Evolutionary conservation across 208 protist genomes (phyloP).

Genomic region (Trypanosoma boissoni): DNA sequence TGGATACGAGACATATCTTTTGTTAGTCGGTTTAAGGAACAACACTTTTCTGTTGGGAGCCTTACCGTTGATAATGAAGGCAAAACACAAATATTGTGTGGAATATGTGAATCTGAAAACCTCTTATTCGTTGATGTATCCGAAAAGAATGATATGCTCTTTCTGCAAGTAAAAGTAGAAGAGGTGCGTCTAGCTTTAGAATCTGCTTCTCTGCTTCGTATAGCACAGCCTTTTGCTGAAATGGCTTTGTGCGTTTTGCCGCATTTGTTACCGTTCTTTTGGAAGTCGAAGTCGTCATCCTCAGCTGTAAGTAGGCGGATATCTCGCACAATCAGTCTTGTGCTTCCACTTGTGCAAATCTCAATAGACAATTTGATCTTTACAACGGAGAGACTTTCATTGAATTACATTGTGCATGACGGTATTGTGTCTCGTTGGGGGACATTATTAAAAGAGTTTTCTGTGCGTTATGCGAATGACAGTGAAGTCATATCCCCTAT

Average conservation of each 20-base stretch:
- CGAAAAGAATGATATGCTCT: constrained; percentile 9
- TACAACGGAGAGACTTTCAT: constrained; percentile 15
- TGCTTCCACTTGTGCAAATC: constrained; percentile 21
- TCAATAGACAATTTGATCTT: constrained; percentile 28
- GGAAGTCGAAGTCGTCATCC: background rate
- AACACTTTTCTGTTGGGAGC: constrained; percentile 18
- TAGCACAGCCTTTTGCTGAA: constrained; percentile 13
- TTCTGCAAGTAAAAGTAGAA: constrained; percentile 18
- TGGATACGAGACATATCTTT: constrained; percentile 11
- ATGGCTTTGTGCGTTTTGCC: constrained; percentile 14
- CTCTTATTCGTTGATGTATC: constrained; percentile 14
- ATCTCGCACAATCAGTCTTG: constrained; percentile 22
- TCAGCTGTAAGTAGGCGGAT: background rate
- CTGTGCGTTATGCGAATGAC: constrained; percentile 18
- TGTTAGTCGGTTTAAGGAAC: constrained; percentile 22
- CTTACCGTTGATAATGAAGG: constrained; percentile 5
- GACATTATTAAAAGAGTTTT: constrained; percentile 28
- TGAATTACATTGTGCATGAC: constrained; percentile 11
- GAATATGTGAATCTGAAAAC: background rate
- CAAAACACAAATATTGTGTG: constrained; percentile 5
- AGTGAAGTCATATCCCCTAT: constrained; percentile 19
- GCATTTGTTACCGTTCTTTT: background rate
- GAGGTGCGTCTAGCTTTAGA: constrained; percentile 7
- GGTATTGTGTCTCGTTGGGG: constrained; percentile 4
- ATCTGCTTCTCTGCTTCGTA: constrained; percentile 8